Evolutionary conservation across 257 asterid species (phyloP).

Genomic region (Nicotiana attenuata): DNA sequence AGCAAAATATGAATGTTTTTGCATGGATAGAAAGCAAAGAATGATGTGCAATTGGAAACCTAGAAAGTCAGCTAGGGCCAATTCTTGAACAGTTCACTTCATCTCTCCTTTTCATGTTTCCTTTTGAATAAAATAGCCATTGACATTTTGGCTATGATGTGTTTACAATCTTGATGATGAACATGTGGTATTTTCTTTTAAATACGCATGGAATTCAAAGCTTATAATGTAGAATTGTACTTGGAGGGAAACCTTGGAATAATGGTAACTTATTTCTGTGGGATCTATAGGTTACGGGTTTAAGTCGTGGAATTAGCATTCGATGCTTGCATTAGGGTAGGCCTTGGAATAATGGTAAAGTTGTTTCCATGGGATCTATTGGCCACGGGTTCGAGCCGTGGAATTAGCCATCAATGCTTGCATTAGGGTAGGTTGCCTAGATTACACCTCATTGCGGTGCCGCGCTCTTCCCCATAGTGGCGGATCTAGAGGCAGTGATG

Average conservation of each 20-base stretch:
- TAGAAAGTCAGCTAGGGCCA: constrained; percentile 17
- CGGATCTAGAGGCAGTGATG: too few species aligned
- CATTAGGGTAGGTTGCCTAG: rapidly evolving
- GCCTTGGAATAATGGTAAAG: too few species aligned
- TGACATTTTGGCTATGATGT: not conserved
- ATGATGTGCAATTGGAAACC: constrained; percentile 7
- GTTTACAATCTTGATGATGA: not conserved
- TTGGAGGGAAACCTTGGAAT: too few species aligned
- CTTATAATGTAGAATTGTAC: not conserved
- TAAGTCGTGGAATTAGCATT: rapidly evolving
- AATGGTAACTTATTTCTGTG: too few species aligned
- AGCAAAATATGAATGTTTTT: too few species aligned
- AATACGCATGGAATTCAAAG: not conserved
- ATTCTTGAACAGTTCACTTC: constrained; percentile 16
- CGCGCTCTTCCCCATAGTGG: too few species aligned
- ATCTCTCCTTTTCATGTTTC: not conserved
- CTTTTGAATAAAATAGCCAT: not conserved
- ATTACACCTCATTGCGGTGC: too few species aligned
- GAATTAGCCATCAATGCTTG: too few species aligned
- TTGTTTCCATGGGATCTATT: too few species aligned
- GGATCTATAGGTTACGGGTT: too few species aligned
- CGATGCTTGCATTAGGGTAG: too few species aligned
- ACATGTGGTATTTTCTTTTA: not conserved
- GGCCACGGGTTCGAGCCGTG: rapidly evolving
- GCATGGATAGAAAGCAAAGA: not conserved